These are phyloP conservation scores for Albizia julibrissin DNA, from an alignment of 306 rosid genomes.

Conservation along the genomic window DNA sequence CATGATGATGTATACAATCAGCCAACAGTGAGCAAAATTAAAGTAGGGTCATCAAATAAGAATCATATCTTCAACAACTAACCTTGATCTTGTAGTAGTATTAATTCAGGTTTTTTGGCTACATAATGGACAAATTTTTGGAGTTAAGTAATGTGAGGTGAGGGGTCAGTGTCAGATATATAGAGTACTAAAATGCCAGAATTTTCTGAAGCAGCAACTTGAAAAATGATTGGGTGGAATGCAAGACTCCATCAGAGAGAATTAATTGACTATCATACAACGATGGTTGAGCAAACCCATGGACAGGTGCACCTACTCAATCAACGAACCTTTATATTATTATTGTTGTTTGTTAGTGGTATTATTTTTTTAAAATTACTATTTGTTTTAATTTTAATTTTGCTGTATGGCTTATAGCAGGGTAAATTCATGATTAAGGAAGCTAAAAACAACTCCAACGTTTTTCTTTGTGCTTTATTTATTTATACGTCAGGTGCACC, in stretches of 20 bases:
- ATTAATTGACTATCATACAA: neutral
- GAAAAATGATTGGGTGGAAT: conserved; percentile 33
- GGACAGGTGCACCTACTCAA: conserved; percentile 38
- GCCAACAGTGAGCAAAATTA: neutral
- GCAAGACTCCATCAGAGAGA: conserved; percentile 23
- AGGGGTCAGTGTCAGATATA: neutral
- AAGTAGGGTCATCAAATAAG: neutral
- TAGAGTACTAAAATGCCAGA: neutral
- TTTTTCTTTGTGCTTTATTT: neutral
- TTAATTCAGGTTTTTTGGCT: neutral
- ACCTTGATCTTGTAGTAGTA: neutral
- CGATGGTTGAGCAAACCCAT: conserved; percentile 33
- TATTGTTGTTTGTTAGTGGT: neutral
- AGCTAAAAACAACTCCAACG: neutral
- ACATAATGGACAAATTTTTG: neutral
- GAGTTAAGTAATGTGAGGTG: neutral
- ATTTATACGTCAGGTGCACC: neutral
- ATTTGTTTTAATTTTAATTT: too few species aligned
- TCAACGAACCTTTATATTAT: neutral
- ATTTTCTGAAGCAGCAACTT: neutral
- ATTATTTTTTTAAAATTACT: too few species aligned
- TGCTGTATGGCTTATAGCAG: neutral
- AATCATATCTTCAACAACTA: neutral
- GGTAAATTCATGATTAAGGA: neutral
- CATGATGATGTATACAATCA: neutral